These are phyloP conservation scores for Crithidia fasciculata DNA, from an alignment of 208 protist genomes.

Conservation along the genomic window DNA sequence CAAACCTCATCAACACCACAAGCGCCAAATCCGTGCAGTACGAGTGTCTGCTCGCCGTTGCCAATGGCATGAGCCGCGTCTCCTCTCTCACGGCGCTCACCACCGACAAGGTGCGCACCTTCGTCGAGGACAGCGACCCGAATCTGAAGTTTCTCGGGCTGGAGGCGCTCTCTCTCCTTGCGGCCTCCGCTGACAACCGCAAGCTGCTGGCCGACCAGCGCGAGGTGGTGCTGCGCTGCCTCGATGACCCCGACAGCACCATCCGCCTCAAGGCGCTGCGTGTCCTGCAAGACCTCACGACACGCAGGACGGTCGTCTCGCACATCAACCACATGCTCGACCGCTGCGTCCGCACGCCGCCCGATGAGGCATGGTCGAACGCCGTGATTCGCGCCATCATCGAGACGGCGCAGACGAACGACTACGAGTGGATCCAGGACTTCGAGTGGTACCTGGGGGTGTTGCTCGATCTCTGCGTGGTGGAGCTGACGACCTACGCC, in stretches of 20 bases:
- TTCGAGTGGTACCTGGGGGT: slow-evolving; percentile 98
- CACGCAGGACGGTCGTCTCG: slow-evolving; percentile 90
- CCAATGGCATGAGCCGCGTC: slow-evolving; percentile 88
- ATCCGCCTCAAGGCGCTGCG: slow-evolving; percentile 95
- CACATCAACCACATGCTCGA: slow-evolving; percentile 83
- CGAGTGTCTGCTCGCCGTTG: slow-evolving; percentile 96
- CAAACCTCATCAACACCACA: slow-evolving; percentile 96
- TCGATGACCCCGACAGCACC: slow-evolving; percentile 96
- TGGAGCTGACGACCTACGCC: slow-evolving; percentile 57
- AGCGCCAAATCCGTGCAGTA: slow-evolving; percentile 96
- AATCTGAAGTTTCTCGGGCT: slow-evolving; percentile 99
- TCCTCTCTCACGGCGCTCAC: slow-evolving; percentile 89
- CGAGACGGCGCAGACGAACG: slow-evolving; percentile 73
- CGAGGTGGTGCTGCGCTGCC: slow-evolving; percentile 92
- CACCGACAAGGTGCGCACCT: slow-evolving; percentile 93
- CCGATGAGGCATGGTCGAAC: slow-evolving; percentile 93
- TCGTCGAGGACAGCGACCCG: slow-evolving; percentile 97
- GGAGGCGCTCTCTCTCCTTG: slow-evolving; percentile 92
- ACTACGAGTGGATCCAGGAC: slow-evolving; percentile 93
- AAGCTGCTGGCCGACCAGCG: slow-evolving; percentile 93
- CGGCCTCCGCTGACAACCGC: slow-evolving; percentile 79
- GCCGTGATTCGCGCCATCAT: slow-evolving; percentile 91
- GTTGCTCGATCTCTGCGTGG: slow-evolving; percentile 89
- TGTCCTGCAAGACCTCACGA: slow-evolving; percentile 93
- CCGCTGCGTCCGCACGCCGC: slow-evolving; percentile 52